These are phyloP conservation scores for Cladosporium sp. DNA, from an alignment of 2,329 filamentous ascomycete species.

Conservation along the genomic window DNA sequence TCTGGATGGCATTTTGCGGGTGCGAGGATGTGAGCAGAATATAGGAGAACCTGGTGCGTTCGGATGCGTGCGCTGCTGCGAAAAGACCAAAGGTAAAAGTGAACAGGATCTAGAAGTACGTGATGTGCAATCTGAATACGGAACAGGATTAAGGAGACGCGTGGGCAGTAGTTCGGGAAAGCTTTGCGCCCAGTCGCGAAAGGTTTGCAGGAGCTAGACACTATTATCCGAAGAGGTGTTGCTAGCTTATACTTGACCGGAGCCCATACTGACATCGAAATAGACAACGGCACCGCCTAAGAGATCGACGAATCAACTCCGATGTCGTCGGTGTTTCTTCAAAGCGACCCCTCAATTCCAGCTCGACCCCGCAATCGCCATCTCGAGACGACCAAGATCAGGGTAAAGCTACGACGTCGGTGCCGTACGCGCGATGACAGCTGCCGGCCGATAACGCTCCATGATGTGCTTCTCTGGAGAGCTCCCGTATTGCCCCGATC, in stretches of 20 bases:
- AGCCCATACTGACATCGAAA: too few relatives aligned
- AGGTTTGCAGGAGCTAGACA: too few relatives aligned
- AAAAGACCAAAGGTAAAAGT: not conserved
- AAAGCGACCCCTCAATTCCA: conserved; percentile 1
- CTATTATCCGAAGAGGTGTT: too few relatives aligned
- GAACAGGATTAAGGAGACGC: too few relatives aligned
- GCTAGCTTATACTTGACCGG: too few relatives aligned
- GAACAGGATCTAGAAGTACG: too few relatives aligned
- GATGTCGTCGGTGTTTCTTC: not conserved
- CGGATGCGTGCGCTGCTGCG: not conserved
- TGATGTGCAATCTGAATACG: too few relatives aligned
- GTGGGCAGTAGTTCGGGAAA: too few relatives aligned
- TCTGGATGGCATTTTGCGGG: not conserved
- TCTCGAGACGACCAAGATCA: not conserved
- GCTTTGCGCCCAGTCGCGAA: too few relatives aligned
- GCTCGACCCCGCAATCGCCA: conserved; percentile 3
- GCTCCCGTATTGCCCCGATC: too few relatives aligned
- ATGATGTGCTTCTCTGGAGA: too few relatives aligned
- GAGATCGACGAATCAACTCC: not conserved
- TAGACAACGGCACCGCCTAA: too few relatives aligned
- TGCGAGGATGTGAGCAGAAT: not conserved
- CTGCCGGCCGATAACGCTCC: not conserved
- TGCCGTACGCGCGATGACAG: not conserved
- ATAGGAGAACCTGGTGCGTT: not conserved
- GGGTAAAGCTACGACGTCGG: not conserved